These are phyloP conservation scores for Primulina eburnea DNA, from an alignment of 257 asterid species.

Conservation along the genomic window DNA sequence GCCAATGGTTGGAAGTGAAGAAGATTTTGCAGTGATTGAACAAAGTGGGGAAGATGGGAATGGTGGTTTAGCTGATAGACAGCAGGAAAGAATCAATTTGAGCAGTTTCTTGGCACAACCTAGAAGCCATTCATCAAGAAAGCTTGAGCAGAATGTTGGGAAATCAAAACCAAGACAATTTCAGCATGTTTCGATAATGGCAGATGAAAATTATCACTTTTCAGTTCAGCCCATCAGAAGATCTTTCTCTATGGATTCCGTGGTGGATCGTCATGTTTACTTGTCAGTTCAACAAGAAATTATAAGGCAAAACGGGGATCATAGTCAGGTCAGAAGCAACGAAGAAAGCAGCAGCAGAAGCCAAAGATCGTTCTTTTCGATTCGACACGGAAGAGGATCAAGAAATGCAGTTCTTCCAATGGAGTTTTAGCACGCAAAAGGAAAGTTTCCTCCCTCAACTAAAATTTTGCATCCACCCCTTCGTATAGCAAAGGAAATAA, in stretches of 20 bases:
- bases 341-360: conserved; percentile 65
- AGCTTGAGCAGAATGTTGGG: conserved; percentile 35
- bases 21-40: conserved; percentile 53
- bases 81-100: conserved; percentile 38
- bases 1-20: conserved; percentile 35
- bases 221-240: conserved; percentile 62
- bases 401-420: conserved; percentile 57
- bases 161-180: conserved; percentile 36
- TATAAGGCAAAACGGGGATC: conserved; percentile 34
- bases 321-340: conserved; percentile 31
- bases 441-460: neutral
- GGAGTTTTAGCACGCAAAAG: conserved; percentile 24
- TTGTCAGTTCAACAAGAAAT: conserved; percentile 70
- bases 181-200: conserved; percentile 71
- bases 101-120: conserved; percentile 35
- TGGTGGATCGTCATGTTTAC: conserved; percentile 49
- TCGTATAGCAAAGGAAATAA: neutral
- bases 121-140: conserved; percentile 43
- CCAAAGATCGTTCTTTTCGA: conserved; percentile 61
- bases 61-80: conserved; percentile 12
- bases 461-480: neutral
- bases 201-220: conserved; percentile 70
- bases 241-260: conserved; percentile 92
- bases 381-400: conserved; percentile 65
- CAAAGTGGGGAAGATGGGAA: conserved; percentile 29